Evolutionary conservation across 192 early-diverging fungal species (phyloP), one percentile per base, ranked within the genome.

Genomic region (Entophlyctis luteolus): DNA sequence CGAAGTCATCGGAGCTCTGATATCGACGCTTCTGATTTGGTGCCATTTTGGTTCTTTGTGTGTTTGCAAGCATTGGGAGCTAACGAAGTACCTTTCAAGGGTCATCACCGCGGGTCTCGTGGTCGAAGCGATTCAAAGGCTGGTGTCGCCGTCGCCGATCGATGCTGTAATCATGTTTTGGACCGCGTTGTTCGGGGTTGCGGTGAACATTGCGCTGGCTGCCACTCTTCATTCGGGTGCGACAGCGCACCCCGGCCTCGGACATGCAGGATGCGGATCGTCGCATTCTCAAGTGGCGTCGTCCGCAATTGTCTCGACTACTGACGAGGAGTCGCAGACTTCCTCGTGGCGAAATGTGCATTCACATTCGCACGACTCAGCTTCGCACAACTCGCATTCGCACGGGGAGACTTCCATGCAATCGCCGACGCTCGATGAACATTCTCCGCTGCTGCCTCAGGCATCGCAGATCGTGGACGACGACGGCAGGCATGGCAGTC

Each of bases 1-100:
- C 20, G 89, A 93, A 66, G 88, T 92, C 28, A 72, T 93, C 42
- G 91, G 88, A 36, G 91, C 91, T 5, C 73, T 92, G 6, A 53
- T 79, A 42, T 91, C 89, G n/a, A 87, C 86, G 27, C 79, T 89
- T 25, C 69, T 88, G n/a, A 89, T 93, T 50, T 93, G 91, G 91
- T 72, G 81, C 8, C 25, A 14, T 38, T n/a, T 14, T 14, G 23
- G 1, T 6, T 22, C 5, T 23, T 42, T 25, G 16, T 38, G 0
- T 0, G 25, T 12, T 1, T 53, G 12, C n/a, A n/a, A n/a, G n/a
- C n/a, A n/a, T n/a, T n/a, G n/a, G n/a, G n/a, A n/a, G n/a, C n/a
- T n/a, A n/a, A 53, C 23, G 22, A 27, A 27, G 27, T 14, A 6
- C 2, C 14, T 45, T 4, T 8, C 16, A 38, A 60, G 58, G 58